Base-by-base conservation (phyloP, 176 grass and related monocot species). In the Aechmea fasciata region DNA sequence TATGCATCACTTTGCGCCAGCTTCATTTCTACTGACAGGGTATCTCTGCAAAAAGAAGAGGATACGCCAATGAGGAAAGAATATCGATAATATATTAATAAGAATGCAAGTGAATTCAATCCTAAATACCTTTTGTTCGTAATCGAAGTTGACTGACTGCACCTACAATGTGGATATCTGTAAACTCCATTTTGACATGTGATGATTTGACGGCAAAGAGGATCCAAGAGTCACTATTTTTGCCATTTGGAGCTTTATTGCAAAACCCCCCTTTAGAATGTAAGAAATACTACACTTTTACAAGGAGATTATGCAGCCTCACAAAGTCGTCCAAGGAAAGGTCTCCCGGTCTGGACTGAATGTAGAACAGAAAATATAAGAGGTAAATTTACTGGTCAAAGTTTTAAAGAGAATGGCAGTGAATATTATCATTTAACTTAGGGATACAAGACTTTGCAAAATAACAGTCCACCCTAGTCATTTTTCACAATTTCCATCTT, bases 261-360 rank as follows among this genome's bases (percentile, higher is more conserved):
- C 4, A 20, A 19, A 61, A 61, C 6, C 55, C 15, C n/a, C n/a
- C 22, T 9, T 61, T 61, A 20, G 55, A 61, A 22, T 15, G 55
- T 10, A 61, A 15, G 62, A 64, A 22, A 55, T 72, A 51, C 76
- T 87, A 92, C 71, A 48, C 49, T 75, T 90, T 71, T 48, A 29
- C 26, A 41, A 96, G 70, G 67, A 80, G 64, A 76, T 90, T 92
- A 71, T 96, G 86, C 84, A 96, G 67, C 69, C 71, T 87, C 81
- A 96, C 93, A 69, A 96, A 96, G 83, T 96, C 88, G 18, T 96
- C 65, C 79, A 96, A 64, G 14, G 67, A 63, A 64, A 96, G 69
- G 59, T 96, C 93, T 63, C 71, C 78, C 41, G 93, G 88, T 83
- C 93, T 92, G 82, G 93, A 77, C 93, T 96, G 89, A 24, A 80